Evolutionary conservation across 1,139 yeast species (phyloP).

Genomic region (Debaryomyces subglobosus): DNA sequence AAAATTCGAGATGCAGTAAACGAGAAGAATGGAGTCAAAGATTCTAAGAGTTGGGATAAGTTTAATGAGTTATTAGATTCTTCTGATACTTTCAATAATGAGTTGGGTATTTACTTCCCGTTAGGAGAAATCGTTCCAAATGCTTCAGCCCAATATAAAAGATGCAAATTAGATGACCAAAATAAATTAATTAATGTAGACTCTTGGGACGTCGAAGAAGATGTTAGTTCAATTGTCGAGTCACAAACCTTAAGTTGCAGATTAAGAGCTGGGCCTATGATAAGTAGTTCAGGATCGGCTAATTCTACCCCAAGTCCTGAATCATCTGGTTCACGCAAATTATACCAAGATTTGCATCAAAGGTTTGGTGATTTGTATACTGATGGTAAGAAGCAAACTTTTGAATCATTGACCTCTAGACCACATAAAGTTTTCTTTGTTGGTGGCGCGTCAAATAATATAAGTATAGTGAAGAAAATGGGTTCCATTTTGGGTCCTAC

Average conservation of each 20-base stretch:
- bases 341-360: slow-evolving; percentile 26
- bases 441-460: slow-evolving; percentile 84
- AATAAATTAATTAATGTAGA: slow-evolving; percentile 23
- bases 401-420: slow-evolving; percentile 47
- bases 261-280: slow-evolving; percentile 75
- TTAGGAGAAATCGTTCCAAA: slow-evolving; percentile 89
- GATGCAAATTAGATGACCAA: slow-evolving; percentile 41
- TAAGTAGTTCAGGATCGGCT: slow-evolving; percentile 22
- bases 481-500: slow-evolving; percentile 68
- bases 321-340: slow-evolving; percentile 16
- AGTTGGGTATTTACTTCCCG: slow-evolving; percentile 83
- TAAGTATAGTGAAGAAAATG: slow-evolving; percentile 67
- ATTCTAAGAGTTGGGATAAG: slow-evolving; percentile 57
- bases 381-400: slow-evolving; percentile 52
- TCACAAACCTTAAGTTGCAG: slow-evolving; percentile 87
- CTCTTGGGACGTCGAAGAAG: slow-evolving; percentile 57
- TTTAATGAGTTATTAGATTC: slow-evolving; percentile 60
- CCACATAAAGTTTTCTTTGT: slow-evolving; percentile 80
- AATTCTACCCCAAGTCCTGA: slow-evolving; percentile 20
- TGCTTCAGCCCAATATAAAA: slow-evolving; percentile 59
- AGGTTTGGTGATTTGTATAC: slow-evolving; percentile 49
- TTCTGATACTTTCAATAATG: slow-evolving; percentile 38
- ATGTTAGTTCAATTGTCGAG: slow-evolving; percentile 78
- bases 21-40: slow-evolving; percentile 36
- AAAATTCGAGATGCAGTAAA: slow-evolving; percentile 68